A percentile compares a stretch with the other conserved stretches of the same genome.
Conservation (phyloP, 352 stramenopile genomes). For the Phytophthora foliorum region DNA sequence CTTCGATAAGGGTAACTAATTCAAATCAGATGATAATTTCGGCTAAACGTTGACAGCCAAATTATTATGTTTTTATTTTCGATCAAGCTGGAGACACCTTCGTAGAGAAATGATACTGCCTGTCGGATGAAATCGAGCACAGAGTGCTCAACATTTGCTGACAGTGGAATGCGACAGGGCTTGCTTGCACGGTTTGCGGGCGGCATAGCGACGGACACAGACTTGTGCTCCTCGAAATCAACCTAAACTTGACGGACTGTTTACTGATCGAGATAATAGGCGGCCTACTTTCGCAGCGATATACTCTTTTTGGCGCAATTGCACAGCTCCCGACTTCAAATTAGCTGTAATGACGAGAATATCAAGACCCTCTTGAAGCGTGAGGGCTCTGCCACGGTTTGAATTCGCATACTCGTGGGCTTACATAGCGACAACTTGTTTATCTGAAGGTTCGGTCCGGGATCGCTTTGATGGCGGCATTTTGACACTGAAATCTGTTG, state of each 20-base stretch:
- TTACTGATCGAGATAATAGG: not conserved
- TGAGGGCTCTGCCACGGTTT: not conserved
- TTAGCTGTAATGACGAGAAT: not conserved
- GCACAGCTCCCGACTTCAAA: slow-evolving; percentile 4
- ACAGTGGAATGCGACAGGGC: not conserved
- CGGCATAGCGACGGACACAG: not conserved
- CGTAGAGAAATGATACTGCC: slow-evolving; percentile 3
- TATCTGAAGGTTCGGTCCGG: not conserved
- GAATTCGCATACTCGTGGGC: not conserved
- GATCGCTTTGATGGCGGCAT: not conserved
- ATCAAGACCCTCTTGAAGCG: not conserved
- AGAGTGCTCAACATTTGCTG: not conserved
- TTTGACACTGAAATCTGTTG: not conserved
- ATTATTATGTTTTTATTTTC: not conserved
- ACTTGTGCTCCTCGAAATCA: not conserved
- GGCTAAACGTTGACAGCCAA: not conserved
- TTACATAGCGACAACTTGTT: not conserved
- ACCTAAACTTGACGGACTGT: not conserved
- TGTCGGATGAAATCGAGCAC: not conserved
- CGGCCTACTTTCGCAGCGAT: not conserved
- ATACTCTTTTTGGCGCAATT: slow-evolving; percentile 3
- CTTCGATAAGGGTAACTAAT: not conserved
- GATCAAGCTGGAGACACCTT: not conserved
- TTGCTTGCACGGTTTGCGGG: slow-evolving; percentile 1
- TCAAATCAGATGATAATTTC: not conserved